Base-by-base conservation (phyloP, 139 green algal genomes). In the Dunaliella primolecta region DNA sequence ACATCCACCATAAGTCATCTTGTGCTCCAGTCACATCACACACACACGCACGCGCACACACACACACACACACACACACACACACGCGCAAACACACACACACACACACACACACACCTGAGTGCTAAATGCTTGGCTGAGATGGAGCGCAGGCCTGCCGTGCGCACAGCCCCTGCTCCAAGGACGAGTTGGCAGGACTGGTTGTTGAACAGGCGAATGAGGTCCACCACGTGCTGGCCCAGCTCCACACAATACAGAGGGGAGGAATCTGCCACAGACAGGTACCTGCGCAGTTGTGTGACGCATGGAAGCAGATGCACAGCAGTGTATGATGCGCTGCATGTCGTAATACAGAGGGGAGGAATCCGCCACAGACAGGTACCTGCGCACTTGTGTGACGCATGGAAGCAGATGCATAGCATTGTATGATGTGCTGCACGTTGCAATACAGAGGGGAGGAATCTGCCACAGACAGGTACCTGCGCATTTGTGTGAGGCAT, bases 131-230 rank as follows among this genome's bases (percentile, higher is more conserved):
- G 96, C 91, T 98, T 98, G 64, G 96, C 96, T 7, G 95, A 96
- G 89, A 98, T 98, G 84, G 91, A 96, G 84, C 94, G 94, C 37
- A 98, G 93, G 30, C 96, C 95, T 24, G 95, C 93, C 34, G 92
- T 92, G 82, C 94, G 93, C 94, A 99, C 98, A n/a, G 96, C 96
- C 2, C 94, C 94, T 1, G 96, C 96, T 0, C 96, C 96, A 35
- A 99, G 91, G 75, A 99, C 94, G 78, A 99, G 90, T 86, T 98
- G 92, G 88, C 92, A 97, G 32, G 92, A 82, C 93, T 89, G 82
- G 31, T 81, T 89, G 89, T 98, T 98, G 94, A 98, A 98, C 46
- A 93, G 78, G 84, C 94, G 94, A 1, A 98, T 85, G 36, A 98
- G 86, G 89, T 98, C 95, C 29, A 96, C 81, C 46, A 94, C 87